phyloP scores from a whole-genome alignment of 2,329 filamentous ascomycete species.

The Pestalotiopsis sp. region DNA sequence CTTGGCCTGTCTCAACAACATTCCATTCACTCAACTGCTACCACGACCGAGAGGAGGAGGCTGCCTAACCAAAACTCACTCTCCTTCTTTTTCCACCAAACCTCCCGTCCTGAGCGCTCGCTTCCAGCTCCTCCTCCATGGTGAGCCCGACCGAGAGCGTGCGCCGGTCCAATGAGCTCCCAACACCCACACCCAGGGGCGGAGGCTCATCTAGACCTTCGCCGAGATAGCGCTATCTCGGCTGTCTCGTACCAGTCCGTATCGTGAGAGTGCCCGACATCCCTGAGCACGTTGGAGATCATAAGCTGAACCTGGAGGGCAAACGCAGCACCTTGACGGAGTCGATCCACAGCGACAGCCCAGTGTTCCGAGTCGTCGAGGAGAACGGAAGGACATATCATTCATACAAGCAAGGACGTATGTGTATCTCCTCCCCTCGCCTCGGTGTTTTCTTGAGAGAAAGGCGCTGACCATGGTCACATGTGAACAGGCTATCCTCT shows the following conservation, averaged over 20 bases:
- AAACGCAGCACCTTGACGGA: slow-evolving; percentile 7
- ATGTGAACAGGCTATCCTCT: slow-evolving; percentile 13
- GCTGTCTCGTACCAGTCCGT: slow-evolving; percentile 11
- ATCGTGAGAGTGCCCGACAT: background rate
- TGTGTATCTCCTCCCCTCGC: slow-evolving; percentile 1
- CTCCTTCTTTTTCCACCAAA: background rate
- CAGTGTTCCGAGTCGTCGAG: slow-evolving; percentile 16
- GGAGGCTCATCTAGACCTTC: slow-evolving; percentile 9
- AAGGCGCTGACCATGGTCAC: background rate
- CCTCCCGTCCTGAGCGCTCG: background rate
- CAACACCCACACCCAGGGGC: slow-evolving; percentile 2
- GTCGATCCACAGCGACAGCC: slow-evolving; percentile 13
- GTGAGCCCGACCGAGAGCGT: background rate
- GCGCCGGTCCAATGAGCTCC: slow-evolving; percentile 5
- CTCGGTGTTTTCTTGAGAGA: background rate
- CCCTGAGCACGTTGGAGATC: background rate
- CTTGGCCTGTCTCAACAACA: slow-evolving; percentile 6
- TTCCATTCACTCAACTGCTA: background rate
- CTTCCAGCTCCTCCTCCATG: background rate
- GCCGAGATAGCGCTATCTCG: slow-evolving; percentile 14
- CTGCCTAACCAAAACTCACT: background rate
- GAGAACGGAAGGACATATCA: slow-evolving; percentile 19
- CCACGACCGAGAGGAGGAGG: background rate
- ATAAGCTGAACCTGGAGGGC: background rate
- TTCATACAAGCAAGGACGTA: slow-evolving; percentile 18